phyloP scores from a whole-genome alignment of 2,329 filamentous ascomycete genomes.

The Sporothrix mexicana region DNA sequence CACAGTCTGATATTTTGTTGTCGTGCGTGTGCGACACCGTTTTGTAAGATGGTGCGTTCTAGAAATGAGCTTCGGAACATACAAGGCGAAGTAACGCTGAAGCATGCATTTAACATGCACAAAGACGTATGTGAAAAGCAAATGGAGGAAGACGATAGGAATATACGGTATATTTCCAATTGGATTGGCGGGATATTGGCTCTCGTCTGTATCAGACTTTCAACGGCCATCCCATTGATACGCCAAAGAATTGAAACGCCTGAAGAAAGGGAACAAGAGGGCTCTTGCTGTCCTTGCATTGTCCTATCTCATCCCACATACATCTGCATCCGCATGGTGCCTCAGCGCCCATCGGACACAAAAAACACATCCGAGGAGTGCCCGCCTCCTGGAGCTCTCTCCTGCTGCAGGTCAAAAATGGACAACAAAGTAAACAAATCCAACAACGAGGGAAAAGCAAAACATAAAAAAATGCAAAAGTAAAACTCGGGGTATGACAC shows the following conservation, averaged over 20 bases:
- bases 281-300: neutral
- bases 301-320: neutral
- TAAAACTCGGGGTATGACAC: neutral
- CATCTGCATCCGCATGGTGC: neutral
- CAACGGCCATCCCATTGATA: neutral
- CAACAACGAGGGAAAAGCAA: neutral
- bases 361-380: neutral
- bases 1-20: neutral
- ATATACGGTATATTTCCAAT: slow-evolving; percentile 5
- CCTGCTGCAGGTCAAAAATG: neutral
- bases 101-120: neutral
- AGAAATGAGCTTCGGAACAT: neutral
- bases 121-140: neutral
- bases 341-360: neutral
- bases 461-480: neutral
- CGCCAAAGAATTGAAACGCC: neutral
- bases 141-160: neutral
- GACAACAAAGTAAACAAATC: neutral
- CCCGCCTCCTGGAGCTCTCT: neutral
- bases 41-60: neutral
- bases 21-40: neutral
- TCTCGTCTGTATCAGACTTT: neutral
- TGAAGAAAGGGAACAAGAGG: neutral
- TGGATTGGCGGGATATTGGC: too few relatives aligned
- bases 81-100: neutral